Evolutionary conservation across 2,329 filamentous ascomycete genomes (phyloP).

Genomic region (Aaosphaeria arxii): DNA sequence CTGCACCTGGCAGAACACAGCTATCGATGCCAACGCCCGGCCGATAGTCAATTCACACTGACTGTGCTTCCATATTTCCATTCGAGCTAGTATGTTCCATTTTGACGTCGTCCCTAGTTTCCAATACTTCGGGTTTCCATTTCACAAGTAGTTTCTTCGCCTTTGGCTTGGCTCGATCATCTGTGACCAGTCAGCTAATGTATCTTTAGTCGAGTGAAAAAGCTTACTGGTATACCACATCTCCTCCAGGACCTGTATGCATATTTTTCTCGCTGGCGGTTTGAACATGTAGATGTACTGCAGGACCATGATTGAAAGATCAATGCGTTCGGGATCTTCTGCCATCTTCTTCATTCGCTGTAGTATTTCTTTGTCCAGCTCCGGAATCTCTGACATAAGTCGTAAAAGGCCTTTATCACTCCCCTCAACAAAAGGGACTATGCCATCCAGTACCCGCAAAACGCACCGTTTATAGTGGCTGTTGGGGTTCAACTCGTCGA

Average conservation of each 20-base stretch:
- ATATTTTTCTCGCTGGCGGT: conserved; percentile 57
- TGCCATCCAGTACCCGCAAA: conserved; percentile 78
- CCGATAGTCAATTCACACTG: conserved; percentile 9
- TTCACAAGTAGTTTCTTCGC: conserved; percentile 54
- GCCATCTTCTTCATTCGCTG: conserved; percentile 65
- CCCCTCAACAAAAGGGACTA: conserved; percentile 85
- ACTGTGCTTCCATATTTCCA: conserved; percentile 25
- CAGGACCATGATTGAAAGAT: conserved; percentile 56
- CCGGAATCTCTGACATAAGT: conserved; percentile 87
- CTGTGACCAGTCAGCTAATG: conserved; percentile 14
- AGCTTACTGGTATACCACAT: conserved; percentile 54
- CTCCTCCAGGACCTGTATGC: conserved; percentile 57
- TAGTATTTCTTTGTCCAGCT: conserved; percentile 69
- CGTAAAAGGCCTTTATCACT: conserved; percentile 87
- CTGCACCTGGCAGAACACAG: too few species aligned
- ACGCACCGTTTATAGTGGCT: conserved; percentile 76
- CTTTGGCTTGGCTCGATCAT: conserved; percentile 45
- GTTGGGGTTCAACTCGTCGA: conserved; percentile 20
- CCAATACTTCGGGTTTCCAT: conserved; percentile 52
- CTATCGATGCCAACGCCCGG: neutral
- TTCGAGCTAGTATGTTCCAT: conserved; percentile 20
- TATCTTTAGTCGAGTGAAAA: conserved; percentile 1
- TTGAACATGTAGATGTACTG: conserved; percentile 51
- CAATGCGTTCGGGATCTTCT: conserved; percentile 61
- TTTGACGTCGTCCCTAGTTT: conserved; percentile 20